Base-by-base conservation (phyloP, 176 grass and related monocot genomes). In the Thinopyrum elongatum region DNA sequence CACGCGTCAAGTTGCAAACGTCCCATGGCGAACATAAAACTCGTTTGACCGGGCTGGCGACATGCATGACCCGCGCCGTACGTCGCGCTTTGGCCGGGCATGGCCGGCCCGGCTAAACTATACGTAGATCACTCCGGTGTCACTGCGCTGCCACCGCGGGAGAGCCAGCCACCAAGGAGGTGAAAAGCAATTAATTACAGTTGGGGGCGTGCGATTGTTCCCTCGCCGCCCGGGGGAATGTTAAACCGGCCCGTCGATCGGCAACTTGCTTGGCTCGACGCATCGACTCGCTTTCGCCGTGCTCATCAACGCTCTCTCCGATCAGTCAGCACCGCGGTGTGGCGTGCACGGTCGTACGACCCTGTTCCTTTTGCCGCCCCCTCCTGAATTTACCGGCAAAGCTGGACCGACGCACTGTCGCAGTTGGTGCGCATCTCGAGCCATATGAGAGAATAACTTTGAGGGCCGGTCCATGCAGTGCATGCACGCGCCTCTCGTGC, bases 181-280 rank as follows among this genome's bases (percentile, higher is more conserved):
- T 57, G 80, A 80, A 87, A 28, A 67, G 38, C 17, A 55, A n/a
- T 60, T 66, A 59, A 34, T 87, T 90, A 83, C 89, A 13, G 84
- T 79, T 42, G 26, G 44, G 23, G 23, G 28, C 89, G 67, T 90
- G 89, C 58, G 85, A 80, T 87, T 80, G 83, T 87, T 90, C 88
- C 77, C 46, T 38, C 57, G 2, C 88, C 65, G 65, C 33, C 5
- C 2, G 14, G 29, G 0, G 2, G 8, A 79, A 39, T 6, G 4
- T 4, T 35, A 10, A 29, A 44, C 16, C 41, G 7, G 7, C 3
- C 14, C 70, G 34, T 33, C 23, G 17, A 26, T 8, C 15, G 12
- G 22, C 19, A 60, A 21, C 16, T 14, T 47, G 21, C 72, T 65
- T 63, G 83, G 22, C 59, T 59, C 12, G 16, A 53, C 49, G 65